Conservation (phyloP, 305 asterid species). For the Fraxinus latifolia region DNA sequence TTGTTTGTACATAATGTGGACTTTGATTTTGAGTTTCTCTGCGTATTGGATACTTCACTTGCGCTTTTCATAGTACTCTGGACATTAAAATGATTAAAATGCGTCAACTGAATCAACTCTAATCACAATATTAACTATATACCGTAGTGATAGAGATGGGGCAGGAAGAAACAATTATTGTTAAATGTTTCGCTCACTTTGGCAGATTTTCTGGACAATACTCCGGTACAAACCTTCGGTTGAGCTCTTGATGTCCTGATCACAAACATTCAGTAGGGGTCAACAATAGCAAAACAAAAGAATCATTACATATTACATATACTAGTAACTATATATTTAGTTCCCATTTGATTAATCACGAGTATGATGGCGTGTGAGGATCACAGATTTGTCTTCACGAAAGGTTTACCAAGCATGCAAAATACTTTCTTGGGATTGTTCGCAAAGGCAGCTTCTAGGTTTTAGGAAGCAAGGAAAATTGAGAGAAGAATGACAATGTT, state of each 20-base stretch:
- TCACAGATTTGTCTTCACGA: not conserved
- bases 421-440: not conserved
- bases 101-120: constrained; percentile 2
- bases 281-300: constrained; percentile 9
- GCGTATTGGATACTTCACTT: constrained; percentile 33
- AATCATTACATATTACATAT: not conserved
- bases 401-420: constrained; percentile 6
- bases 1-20: constrained; percentile 35
- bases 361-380: not conserved
- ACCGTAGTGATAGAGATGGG: not conserved
- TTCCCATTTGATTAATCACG: not conserved
- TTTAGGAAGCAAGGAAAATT: not conserved
- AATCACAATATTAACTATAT: constrained; percentile 9
- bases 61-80: constrained; percentile 44
- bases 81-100: constrained; percentile 18
- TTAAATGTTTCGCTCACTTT: constrained; percentile 44
- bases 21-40: constrained; percentile 41
- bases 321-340: constrained; percentile 2
- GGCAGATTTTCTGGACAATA: constrained; percentile 44
- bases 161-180: constrained; percentile 17
- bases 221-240: constrained; percentile 40
- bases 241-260: constrained; percentile 62
- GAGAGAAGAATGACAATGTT: not conserved
- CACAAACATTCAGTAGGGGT: constrained; percentile 12
- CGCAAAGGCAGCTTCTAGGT: constrained; percentile 19